Percentiles rank a stretch among this genome's conserved stretches.
These are phyloP conservation scores for Arabis hirsuta DNA, from an alignment of 345 rosid genomes.

Conservation along the genomic window DNA sequence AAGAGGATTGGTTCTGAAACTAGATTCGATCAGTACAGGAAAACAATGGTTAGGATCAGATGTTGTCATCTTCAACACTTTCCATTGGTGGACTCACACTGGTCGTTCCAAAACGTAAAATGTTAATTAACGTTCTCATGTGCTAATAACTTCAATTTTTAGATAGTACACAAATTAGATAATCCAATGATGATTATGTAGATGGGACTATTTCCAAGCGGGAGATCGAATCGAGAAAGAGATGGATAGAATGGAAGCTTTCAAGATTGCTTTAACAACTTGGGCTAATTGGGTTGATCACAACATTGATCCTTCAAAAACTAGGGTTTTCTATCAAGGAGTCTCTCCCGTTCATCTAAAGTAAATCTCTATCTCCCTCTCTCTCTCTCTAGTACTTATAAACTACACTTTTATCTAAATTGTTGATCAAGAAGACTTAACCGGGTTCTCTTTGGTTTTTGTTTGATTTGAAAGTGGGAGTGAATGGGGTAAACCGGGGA, in stretches of 20 bases:
- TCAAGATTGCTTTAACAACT: slow-evolving; percentile 63
- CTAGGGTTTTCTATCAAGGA: slow-evolving; percentile 66
- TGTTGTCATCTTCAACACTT: slow-evolving; percentile 67
- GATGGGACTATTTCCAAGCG: slow-evolving; percentile 68
- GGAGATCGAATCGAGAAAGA: slow-evolving; percentile 51
- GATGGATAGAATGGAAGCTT: slow-evolving; percentile 69
- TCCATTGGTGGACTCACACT: slow-evolving; percentile 68
- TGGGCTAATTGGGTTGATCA: slow-evolving; percentile 69
- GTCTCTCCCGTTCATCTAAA: slow-evolving; percentile 51
- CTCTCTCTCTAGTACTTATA: background rate
- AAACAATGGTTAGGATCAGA: slow-evolving; percentile 56
- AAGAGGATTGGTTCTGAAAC: slow-evolving; percentile 55
- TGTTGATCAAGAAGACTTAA: background rate
- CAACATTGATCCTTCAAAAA: slow-evolving; percentile 56
- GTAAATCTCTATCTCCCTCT: slow-evolving; percentile 39
- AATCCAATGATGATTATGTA: slow-evolving; percentile 42
- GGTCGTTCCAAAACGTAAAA: slow-evolving; percentile 49
- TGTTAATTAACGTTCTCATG: background rate
- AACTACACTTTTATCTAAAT: background rate
- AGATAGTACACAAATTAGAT: background rate
- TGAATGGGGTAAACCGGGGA: slow-evolving; percentile 53
- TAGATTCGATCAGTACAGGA: slow-evolving; percentile 58
- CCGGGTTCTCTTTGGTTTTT: background rate
- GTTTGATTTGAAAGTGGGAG: slow-evolving; percentile 33
- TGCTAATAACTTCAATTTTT: background rate